Evolutionary conservation across 1,139 yeast species (phyloP).

Genomic region (Hansenula anomala): DNA sequence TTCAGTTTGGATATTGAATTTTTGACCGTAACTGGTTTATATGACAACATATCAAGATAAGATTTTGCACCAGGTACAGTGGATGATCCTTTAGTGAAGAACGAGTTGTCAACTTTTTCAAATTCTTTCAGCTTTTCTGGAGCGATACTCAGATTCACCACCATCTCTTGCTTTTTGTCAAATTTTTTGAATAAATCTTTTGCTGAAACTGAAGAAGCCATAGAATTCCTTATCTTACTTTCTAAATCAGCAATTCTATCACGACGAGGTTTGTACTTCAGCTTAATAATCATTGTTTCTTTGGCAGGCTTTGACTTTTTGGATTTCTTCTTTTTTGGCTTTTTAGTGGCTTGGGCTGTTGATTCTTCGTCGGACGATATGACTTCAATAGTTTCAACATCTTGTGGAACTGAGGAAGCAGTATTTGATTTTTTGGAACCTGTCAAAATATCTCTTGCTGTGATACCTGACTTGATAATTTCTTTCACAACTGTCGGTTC

Average conservation of each 20-base stretch:
- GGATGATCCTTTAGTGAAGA: constrained; percentile 10
- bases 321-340: constrained; percentile 2
- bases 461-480: constrained; percentile 3
- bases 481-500: neutral
- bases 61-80: constrained; percentile 7
- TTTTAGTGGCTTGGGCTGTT: neutral
- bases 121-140: constrained; percentile 13
- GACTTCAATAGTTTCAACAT: constrained; percentile 13
- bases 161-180: constrained; percentile 14
- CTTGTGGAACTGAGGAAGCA: constrained; percentile 3
- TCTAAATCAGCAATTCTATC: constrained; percentile 29
- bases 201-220: constrained; percentile 27
- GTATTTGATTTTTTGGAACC: constrained; percentile 1
- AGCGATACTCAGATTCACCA: constrained; percentile 22
- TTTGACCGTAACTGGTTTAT: constrained; percentile 5
- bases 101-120: constrained; percentile 3
- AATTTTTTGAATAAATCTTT: constrained; percentile 29
- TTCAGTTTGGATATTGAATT: constrained; percentile 17
- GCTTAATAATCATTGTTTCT: constrained; percentile 8
- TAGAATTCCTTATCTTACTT: constrained; percentile 24
- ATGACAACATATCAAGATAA: constrained; percentile 6
- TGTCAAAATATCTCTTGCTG: constrained; percentile 10
- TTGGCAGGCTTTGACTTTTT: neutral
- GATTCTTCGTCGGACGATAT: constrained; percentile 8
- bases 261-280: constrained; percentile 18